Evolutionary conservation across 164 flowering plant species (phyloP).

Genomic region (Vitis cinerea): DNA sequence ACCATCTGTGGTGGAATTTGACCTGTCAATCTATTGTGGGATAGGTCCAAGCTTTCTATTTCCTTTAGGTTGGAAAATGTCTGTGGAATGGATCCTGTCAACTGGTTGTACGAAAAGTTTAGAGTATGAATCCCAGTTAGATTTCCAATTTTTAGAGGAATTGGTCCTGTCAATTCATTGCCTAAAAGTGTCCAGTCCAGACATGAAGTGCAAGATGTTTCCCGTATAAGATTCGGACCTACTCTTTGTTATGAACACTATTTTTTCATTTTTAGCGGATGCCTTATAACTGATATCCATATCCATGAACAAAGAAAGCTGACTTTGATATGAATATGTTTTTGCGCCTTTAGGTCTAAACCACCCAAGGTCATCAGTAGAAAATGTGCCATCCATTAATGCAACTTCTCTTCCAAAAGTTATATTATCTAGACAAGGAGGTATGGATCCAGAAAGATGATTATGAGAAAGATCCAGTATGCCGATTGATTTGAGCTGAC

Average conservation of each 20-base stretch:
- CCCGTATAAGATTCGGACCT: slow-evolving; percentile 9
- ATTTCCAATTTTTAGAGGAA: slow-evolving; percentile 25
- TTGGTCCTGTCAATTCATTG: slow-evolving; percentile 16
- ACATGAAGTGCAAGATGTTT: neutral
- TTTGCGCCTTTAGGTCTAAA: no score
- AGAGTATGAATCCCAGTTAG: slow-evolving; percentile 2
- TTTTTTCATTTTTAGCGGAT: neutral
- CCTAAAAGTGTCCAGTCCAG: slow-evolving; percentile 25
- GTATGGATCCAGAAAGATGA: slow-evolving; percentile 17
- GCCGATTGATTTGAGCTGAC: neutral
- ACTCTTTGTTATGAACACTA: slow-evolving; percentile 17
- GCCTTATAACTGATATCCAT: neutral
- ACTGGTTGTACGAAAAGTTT: slow-evolving; percentile 20
- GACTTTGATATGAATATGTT: no score
- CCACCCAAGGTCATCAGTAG: neutral
- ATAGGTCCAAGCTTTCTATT: slow-evolving; percentile 14
- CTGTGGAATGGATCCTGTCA: slow-evolving; percentile 16
- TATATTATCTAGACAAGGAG: slow-evolving; percentile 11
- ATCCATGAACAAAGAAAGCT: no score
- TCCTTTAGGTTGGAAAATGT: slow-evolving; percentile 12
- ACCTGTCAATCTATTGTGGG: no score
- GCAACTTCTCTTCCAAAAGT: neutral
- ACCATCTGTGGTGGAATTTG: no score
- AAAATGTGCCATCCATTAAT: slow-evolving; percentile 5
- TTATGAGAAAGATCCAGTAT: slow-evolving; percentile 1